A percentile compares a stretch with the other conserved stretches of the same genome.
Evolutionary conservation across 257 asterid species (phyloP).

Genomic region (Solanum sparsipilum): DNA sequence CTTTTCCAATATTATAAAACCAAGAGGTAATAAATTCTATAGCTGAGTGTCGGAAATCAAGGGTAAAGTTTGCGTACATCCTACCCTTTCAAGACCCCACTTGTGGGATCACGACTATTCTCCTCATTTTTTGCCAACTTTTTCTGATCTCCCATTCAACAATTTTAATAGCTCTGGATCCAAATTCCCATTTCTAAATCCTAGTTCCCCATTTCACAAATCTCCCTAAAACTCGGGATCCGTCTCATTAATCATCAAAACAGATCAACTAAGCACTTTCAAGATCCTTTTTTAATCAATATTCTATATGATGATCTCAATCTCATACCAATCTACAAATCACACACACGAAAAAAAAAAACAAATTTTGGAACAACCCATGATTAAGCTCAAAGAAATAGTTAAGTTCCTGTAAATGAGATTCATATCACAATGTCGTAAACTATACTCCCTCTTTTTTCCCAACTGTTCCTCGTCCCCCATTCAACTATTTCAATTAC

Average conservation of each 20-base stretch:
- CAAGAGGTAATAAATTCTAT: background rate
- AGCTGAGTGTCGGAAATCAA: background rate
- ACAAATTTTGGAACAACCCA: background rate
- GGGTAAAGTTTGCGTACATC: background rate
- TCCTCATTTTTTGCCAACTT: background rate
- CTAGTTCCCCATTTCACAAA: background rate
- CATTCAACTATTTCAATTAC: background rate
- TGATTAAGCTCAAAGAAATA: background rate
- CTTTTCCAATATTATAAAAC: background rate
- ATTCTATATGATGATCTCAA: background rate
- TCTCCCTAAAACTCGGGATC: background rate
- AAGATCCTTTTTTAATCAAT: background rate
- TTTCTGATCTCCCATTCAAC: background rate
- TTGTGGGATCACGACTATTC: background rate
- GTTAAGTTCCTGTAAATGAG: slow-evolving; percentile 34
- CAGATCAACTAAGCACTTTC: background rate
- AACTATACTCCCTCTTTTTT: background rate
- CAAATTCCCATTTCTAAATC: background rate
- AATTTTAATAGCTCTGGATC: background rate
- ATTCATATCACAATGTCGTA: background rate
- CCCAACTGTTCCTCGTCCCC: background rate
- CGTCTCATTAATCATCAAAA: background rate
- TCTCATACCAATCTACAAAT: background rate
- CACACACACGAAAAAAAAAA: background rate
- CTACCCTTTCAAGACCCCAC: background rate